Conservation (phyloP, 805 yeast species). For the Teunomyces cretensis region DNA sequence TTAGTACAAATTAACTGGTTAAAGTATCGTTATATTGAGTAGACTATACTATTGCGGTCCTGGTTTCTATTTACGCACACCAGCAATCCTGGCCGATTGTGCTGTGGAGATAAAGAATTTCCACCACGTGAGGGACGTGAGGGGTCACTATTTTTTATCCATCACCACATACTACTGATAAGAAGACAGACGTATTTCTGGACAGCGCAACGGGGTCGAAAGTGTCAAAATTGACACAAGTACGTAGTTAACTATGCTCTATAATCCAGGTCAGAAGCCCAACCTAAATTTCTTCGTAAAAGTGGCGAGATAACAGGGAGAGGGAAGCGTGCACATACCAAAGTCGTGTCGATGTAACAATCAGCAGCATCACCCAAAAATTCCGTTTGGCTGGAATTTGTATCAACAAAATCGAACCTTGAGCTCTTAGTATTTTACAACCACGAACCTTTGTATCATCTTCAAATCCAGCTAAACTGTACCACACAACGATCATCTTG, state of each 20-base stretch:
- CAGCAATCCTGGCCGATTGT: not conserved
- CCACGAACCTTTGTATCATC: not conserved
- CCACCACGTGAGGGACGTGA: not conserved
- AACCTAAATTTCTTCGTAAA: not conserved
- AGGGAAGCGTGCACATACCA: not conserved
- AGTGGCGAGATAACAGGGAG: not conserved
- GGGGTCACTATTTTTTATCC: not conserved
- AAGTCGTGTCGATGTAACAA: conserved; percentile 3
- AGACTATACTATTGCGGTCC: not conserved
- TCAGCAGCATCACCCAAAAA: conserved; percentile 4
- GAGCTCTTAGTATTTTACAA: not conserved
- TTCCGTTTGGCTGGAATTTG: conserved; percentile 1
- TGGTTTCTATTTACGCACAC: not conserved
- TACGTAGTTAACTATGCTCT: no score
- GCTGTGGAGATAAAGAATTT: not conserved
- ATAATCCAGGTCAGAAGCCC: no score
- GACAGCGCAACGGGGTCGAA: no score
- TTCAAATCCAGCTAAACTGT: not conserved
- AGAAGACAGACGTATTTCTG: not conserved
- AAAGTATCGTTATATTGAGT: no score
- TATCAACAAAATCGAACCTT: conserved; percentile 3
- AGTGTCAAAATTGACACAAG: no score
- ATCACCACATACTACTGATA: not conserved
- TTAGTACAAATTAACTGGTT: no score
- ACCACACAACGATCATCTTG: not conserved